A percentile compares a stretch with the other conserved stretches of the same genome.
Evolutionary conservation across 2,329 filamentous ascomycete genomes (phyloP).

Genomic region (Phaeomoniella chlamydospora): DNA sequence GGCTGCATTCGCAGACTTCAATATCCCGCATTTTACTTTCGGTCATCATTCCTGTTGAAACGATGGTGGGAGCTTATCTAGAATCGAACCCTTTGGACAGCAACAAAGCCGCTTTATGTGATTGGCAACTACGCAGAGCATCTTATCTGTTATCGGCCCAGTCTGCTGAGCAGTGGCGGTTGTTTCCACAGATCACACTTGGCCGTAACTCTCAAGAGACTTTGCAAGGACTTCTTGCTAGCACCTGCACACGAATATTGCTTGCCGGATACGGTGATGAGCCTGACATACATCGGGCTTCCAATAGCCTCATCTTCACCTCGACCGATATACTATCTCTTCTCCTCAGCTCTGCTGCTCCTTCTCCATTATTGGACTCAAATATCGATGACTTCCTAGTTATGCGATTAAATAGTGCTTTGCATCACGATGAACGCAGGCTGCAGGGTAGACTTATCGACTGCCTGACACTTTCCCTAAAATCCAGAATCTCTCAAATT

Average conservation of each 20-base stretch:
- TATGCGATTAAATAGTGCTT: background rate
- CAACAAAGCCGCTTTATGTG: background rate
- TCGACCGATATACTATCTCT: background rate
- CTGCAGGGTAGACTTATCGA: background rate
- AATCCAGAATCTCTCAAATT: background rate
- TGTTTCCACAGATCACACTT: background rate
- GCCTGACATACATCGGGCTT: background rate
- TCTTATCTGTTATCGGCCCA: background rate
- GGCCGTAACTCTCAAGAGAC: background rate
- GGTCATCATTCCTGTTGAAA: background rate
- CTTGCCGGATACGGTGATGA: background rate
- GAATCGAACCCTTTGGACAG: too few species aligned
- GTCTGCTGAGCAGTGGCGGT: background rate
- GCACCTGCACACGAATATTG: background rate
- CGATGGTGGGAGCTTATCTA: background rate
- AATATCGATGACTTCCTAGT: background rate
- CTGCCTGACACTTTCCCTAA: background rate
- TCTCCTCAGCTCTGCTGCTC: background rate
- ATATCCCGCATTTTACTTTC: constrained; percentile 16
- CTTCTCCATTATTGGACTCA: background rate
- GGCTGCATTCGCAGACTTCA: constrained; percentile 47
- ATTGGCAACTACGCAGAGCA: background rate
- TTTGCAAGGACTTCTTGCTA: background rate
- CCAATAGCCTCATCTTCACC: background rate
- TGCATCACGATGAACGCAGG: background rate